Conservation (phyloP, 2,329 filamentous ascomycete species). For the Cordyceps militaris region DNA sequence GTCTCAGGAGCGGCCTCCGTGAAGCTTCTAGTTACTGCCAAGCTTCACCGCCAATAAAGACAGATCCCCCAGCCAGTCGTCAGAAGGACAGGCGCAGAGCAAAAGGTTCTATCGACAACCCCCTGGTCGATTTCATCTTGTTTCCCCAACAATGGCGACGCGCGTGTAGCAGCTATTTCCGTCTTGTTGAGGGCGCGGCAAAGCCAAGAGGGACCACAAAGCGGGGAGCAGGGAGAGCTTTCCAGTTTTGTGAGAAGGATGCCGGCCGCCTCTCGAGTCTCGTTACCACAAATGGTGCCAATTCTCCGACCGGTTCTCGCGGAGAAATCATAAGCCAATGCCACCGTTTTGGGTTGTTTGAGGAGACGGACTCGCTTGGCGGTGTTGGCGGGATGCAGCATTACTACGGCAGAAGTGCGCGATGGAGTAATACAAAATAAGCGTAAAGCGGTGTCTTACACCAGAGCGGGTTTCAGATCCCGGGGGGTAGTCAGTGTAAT, state of each 20-base stretch:
- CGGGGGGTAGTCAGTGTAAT: background rate
- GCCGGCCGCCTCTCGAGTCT: too few relatives aligned
- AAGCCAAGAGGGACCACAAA: too few relatives aligned
- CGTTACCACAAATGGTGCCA: too few relatives aligned
- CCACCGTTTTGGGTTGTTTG: background rate
- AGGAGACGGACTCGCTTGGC: background rate
- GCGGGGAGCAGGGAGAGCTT: too few relatives aligned
- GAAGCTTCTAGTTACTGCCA: background rate
- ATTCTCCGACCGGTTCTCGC: background rate
- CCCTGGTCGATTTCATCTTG: background rate
- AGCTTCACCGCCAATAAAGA: constrained; percentile 3
- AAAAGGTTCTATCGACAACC: too few relatives aligned
- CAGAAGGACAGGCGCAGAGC: too few relatives aligned
- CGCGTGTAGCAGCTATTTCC: background rate
- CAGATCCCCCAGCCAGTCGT: constrained; percentile 12
- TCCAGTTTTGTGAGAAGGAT: too few relatives aligned
- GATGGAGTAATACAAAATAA: constrained; percentile 12
- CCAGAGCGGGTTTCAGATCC: constrained; percentile 5
- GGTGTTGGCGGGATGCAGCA: constrained; percentile 3
- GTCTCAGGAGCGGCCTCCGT: background rate
- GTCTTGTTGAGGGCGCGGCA: background rate
- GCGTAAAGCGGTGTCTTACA: constrained; percentile 9
- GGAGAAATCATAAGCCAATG: background rate
- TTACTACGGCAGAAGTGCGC: constrained; percentile 1
- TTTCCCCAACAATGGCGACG: constrained; percentile 3